Evolutionary conservation across 768 basidiomycete species (phyloP).

Genomic region (Hemileccinum rubropunctum): DNA sequence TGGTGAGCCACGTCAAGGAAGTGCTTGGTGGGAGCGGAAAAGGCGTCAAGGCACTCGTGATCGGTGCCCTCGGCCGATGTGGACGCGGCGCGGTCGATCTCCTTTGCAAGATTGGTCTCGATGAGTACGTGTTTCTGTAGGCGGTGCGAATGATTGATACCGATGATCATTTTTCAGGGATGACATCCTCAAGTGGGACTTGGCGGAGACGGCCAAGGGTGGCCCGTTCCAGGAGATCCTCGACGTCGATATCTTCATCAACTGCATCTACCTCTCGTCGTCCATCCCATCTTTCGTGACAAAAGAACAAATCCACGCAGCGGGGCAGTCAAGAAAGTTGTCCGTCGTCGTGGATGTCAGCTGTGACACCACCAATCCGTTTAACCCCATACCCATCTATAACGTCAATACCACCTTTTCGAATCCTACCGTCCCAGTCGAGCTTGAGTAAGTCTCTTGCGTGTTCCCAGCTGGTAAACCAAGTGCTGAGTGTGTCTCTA

Average conservation of each 20-base stretch:
- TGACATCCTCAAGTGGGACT: constrained; percentile 96
- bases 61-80: constrained; percentile 93
- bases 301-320: constrained; percentile 63
- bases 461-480: no score
- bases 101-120: constrained; percentile 93
- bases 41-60: constrained; percentile 84
- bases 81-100: constrained; percentile 93
- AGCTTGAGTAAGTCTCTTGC: constrained; percentile 59
- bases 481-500: constrained; percentile 27
- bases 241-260: constrained; percentile 96
- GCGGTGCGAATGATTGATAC: background rate
- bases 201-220: constrained; percentile 94
- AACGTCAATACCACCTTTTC: constrained; percentile 90
- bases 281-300: constrained; percentile 83
- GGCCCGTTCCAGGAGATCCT: constrained; percentile 96
- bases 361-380: constrained; percentile 98
- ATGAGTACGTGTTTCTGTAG: constrained; percentile 61
- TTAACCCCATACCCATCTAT: constrained; percentile 97
- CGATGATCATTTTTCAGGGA: constrained; percentile 47
- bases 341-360: constrained; percentile 94
- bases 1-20: constrained; percentile 72
- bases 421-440: constrained; percentile 85
- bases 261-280: constrained; percentile 96
- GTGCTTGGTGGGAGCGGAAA: constrained; percentile 66
- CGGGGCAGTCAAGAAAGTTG: constrained; percentile 65